These are phyloP conservation scores for Russula sp. DNA, from an alignment of 768 basidiomycete species.

Conservation along the genomic window DNA sequence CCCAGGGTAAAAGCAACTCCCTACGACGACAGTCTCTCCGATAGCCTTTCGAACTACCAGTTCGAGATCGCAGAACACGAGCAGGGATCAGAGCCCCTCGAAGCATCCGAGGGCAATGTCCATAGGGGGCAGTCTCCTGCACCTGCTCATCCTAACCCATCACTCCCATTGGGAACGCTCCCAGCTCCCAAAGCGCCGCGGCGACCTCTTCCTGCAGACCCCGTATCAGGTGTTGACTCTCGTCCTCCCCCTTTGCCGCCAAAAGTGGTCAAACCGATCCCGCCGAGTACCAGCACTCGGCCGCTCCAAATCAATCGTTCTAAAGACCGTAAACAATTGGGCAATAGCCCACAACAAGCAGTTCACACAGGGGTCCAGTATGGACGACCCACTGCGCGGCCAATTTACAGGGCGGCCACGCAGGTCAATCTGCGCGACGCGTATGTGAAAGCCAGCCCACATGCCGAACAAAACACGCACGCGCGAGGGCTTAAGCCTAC, in stretches of 20 bases:
- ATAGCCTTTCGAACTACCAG: slow-evolving; percentile 11
- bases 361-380: not conserved
- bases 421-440: slow-evolving; percentile 10
- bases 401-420: slow-evolving; percentile 7
- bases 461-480: not conserved
- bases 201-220: not conserved
- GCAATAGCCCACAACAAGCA: not conserved
- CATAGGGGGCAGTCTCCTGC: not conserved
- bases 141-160: not conserved
- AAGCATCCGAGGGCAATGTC: not conserved
- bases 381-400: not conserved
- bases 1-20: not conserved
- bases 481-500: not conserved
- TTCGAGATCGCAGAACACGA: slow-evolving; percentile 8
- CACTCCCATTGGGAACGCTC: too few species aligned
- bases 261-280: not conserved
- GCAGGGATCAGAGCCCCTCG: not conserved
- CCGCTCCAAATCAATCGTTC: slow-evolving; percentile 13
- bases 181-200: not conserved
- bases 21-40: slow-evolving; percentile 4
- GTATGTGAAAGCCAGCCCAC: not conserved
- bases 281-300: not conserved
- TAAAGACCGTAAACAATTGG: not conserved
- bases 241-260: not conserved
- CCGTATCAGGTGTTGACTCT: too few species aligned